Evolutionary conservation across 495 filamentous ascomycete species (phyloP).

Genomic region (Talaromyces liani): DNA sequence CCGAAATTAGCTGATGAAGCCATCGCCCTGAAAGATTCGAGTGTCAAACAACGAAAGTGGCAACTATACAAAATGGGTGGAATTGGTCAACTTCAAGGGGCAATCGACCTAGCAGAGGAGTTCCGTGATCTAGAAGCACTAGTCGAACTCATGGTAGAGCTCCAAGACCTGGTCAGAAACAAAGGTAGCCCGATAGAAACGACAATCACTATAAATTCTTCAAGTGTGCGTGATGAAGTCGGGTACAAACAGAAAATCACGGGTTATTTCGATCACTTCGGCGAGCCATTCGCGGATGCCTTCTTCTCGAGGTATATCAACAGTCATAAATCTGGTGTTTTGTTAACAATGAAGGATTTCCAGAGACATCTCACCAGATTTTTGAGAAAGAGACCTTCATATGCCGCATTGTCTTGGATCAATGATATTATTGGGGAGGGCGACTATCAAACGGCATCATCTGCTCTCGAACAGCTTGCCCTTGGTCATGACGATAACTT

Average conservation of each 20-base stretch:
- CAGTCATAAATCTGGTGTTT: constrained; percentile 51
- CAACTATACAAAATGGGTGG: constrained; percentile 57
- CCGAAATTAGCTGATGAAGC: constrained; percentile 36
- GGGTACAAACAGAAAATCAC: constrained; percentile 39
- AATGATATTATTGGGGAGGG: constrained; percentile 73
- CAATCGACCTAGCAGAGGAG: constrained; percentile 65
- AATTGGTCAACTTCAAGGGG: constrained; percentile 61
- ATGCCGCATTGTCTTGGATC: constrained; percentile 84
- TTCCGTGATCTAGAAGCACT: constrained; percentile 63
- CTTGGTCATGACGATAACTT: constrained; percentile 60
- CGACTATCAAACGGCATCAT: constrained; percentile 62
- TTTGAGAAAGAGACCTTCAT: constrained; percentile 57
- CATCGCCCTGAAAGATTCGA: constrained; percentile 38
- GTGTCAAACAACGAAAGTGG: constrained; percentile 46
- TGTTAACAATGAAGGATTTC: constrained; percentile 59
- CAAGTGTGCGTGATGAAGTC: constrained; percentile 11
- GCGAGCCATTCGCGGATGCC: constrained; percentile 68
- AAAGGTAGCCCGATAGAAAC: not conserved
- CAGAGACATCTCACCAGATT: constrained; percentile 65
- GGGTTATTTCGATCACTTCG: constrained; percentile 64
- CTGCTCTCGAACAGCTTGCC: constrained; percentile 58
- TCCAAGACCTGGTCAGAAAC: constrained; percentile 30
- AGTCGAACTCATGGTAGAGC: constrained; percentile 51
- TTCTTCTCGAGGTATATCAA: constrained; percentile 71
- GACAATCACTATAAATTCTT: not conserved